These are phyloP conservation scores for Lipomyces orientalis DNA, from an alignment of 805 yeast species.

Conservation along the genomic window DNA sequence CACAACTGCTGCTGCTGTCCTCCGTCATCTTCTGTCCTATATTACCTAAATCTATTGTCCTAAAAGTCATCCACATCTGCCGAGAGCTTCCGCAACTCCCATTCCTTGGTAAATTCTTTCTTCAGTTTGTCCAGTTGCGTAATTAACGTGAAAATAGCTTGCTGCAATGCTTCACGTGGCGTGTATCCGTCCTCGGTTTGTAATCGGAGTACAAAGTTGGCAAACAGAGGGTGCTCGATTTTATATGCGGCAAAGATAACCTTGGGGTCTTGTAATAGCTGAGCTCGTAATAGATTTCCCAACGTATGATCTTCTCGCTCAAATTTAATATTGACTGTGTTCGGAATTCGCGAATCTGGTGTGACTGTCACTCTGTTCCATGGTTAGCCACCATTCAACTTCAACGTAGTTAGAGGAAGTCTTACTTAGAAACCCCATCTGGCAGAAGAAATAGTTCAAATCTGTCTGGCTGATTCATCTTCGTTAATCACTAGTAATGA, in stretches of 20 bases:
- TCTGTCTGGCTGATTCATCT: slow-evolving; percentile 99
- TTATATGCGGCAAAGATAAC: slow-evolving; percentile 98
- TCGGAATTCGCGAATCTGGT: slow-evolving; percentile 94
- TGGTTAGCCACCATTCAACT: not conserved
- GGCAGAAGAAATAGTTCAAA: slow-evolving; percentile 95
- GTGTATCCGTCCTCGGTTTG: slow-evolving; percentile 96
- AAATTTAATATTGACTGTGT: slow-evolving; percentile 88
- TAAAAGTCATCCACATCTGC: slow-evolving; percentile 40
- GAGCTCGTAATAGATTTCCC: slow-evolving; percentile 81
- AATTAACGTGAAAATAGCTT: slow-evolving; percentile 85
- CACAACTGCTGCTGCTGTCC: not conserved
- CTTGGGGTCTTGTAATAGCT: slow-evolving; percentile 79
- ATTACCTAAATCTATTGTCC: not conserved
- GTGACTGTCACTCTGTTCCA: slow-evolving; percentile 69
- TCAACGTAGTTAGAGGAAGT: slow-evolving; percentile 40
- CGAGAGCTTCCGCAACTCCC: slow-evolving; percentile 78
- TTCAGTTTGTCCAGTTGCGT: slow-evolving; percentile 75
- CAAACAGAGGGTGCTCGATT: slow-evolving; percentile 96
- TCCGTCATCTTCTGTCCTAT: not conserved
- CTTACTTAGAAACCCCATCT: slow-evolving; percentile 94
- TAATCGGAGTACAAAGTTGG: slow-evolving; percentile 89
- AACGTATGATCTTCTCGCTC: slow-evolving; percentile 98
- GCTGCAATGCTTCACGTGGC: slow-evolving; percentile 86
- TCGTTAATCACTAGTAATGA: not conserved
- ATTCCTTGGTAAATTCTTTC: slow-evolving; percentile 84